Percentiles rank a stretch among this genome's conserved stretches.
phyloP scores from a whole-genome alignment of 306 rosid genomes.

The Vicia sativa region DNA sequence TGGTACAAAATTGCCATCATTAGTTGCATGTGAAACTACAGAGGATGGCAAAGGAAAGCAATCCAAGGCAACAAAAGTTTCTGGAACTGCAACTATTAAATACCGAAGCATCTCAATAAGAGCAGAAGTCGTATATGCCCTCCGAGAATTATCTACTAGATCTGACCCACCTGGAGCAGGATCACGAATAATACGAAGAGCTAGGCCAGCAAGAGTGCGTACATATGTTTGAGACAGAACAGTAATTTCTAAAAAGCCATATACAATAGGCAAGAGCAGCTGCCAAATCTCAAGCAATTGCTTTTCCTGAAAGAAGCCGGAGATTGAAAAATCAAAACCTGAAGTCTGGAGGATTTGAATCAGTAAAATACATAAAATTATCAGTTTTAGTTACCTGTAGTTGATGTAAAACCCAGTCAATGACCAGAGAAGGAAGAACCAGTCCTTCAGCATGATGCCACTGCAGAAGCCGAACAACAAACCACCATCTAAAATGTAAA shows the following conservation, averaged over 20 bases:
- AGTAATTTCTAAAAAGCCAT: conserved; percentile 78
- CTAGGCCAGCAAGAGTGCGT: conserved; percentile 71
- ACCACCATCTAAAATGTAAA: conserved; percentile 90
- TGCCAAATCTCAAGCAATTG: conserved; percentile 79
- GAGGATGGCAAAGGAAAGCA: conserved; percentile 89
- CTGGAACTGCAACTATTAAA: conserved; percentile 78
- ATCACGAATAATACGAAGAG: conserved; percentile 70
- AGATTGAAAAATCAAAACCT: conserved; percentile 39
- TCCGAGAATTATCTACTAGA: conserved; percentile 84
- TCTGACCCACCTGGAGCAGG: conserved; percentile 95
- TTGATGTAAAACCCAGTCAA: conserved; percentile 89
- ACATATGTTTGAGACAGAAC: conserved; percentile 91
- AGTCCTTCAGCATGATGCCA: conserved; percentile 96
- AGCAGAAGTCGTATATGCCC: conserved; percentile 75
- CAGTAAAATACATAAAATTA: background rate
- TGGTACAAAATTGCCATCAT: conserved; percentile 64
- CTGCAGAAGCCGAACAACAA: conserved; percentile 81
- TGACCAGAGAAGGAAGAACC: conserved; percentile 75
- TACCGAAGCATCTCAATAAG: conserved; percentile 92
- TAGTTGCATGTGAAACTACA: conserved; percentile 68
- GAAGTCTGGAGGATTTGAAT: conserved; percentile 32
- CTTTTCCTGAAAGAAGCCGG: conserved; percentile 66
- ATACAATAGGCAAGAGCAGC: conserved; percentile 85
- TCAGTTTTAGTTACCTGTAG: conserved; percentile 58
- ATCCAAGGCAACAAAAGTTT: conserved; percentile 91